These are phyloP conservation scores for Saccharomycopsis fodiens DNA, from an alignment of 805 yeast species.

Conservation along the genomic window DNA sequence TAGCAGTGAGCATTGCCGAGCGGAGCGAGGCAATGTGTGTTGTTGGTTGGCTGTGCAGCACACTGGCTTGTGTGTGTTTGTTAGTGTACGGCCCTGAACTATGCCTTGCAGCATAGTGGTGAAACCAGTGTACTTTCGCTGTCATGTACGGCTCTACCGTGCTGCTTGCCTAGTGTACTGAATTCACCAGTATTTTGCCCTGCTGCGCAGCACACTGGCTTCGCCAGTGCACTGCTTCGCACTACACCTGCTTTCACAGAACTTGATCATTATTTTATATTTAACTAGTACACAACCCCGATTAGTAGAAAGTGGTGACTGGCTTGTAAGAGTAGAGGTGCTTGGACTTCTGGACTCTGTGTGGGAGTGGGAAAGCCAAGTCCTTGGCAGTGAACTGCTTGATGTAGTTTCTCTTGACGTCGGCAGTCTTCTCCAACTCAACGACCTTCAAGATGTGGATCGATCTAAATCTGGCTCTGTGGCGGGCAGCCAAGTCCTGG, in stretches of 20 bases:
- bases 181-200: too few relatives aligned
- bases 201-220: too few relatives aligned
- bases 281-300: slow-evolving; percentile 6
- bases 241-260: not conserved
- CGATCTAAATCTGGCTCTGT: slow-evolving; percentile 99
- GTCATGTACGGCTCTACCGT: too few relatives aligned
- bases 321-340: slow-evolving; percentile 84
- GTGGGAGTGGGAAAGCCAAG: slow-evolving; percentile 99
- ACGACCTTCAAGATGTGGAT: slow-evolving; percentile 99
- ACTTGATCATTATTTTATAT: slow-evolving; percentile 1
- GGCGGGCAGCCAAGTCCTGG: slow-evolving; percentile 99
- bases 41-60: too few relatives aligned
- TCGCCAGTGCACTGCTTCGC: too few relatives aligned
- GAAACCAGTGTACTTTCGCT: too few relatives aligned
- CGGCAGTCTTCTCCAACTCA: slow-evolving; percentile 95
- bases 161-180: too few relatives aligned
- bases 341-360: slow-evolving; percentile 92
- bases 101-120: too few relatives aligned
- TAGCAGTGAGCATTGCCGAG: too few relatives aligned
- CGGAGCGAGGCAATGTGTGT: too few relatives aligned
- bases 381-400: slow-evolving; percentile 92
- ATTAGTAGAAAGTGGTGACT: slow-evolving; percentile 96
- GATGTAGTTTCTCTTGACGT: slow-evolving; percentile 98
- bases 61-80: too few relatives aligned
- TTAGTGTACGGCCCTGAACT: too few relatives aligned